phyloP scores from a whole-genome alignment of 1,284 basidiomycete genomes.

The Chondrostereum purpureum region DNA sequence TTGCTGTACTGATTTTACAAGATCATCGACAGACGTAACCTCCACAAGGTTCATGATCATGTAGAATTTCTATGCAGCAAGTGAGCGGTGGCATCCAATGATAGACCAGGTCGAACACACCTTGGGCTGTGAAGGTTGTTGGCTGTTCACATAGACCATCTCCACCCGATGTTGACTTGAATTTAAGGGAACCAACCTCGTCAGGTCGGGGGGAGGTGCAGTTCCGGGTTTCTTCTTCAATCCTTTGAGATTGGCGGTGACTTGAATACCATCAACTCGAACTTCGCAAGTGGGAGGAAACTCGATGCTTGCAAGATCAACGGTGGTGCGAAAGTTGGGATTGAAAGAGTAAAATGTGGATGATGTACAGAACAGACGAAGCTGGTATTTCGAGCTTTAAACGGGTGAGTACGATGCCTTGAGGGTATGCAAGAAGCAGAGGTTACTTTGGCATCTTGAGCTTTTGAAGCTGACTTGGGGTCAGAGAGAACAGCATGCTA shows the following conservation, averaged over 20 bases:
- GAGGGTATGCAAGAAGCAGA: slow-evolving; percentile 5
- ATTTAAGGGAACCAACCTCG: slow-evolving; percentile 47
- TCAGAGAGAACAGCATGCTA: slow-evolving; percentile 55
- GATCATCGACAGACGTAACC: slow-evolving; percentile 53
- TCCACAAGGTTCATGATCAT: slow-evolving; percentile 82
- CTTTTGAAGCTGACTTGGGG: slow-evolving; percentile 55
- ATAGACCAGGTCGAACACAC: slow-evolving; percentile 28
- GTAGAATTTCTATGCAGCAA: slow-evolving; percentile 67
- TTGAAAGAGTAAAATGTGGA: slow-evolving; percentile 68
- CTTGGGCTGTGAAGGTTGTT: slow-evolving; percentile 68
- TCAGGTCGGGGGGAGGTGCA: slow-evolving; percentile 84
- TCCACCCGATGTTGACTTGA: slow-evolving; percentile 64
- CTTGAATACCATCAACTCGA: slow-evolving; percentile 66
- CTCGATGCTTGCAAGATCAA: slow-evolving; percentile 70
- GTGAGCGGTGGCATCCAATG: slow-evolving; percentile 1
- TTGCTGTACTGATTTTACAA: slow-evolving; percentile 64
- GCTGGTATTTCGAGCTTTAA: slow-evolving; percentile 62
- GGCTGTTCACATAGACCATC: slow-evolving; percentile 88
- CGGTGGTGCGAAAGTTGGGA: slow-evolving; percentile 44
- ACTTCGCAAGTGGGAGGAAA: slow-evolving; percentile 91
- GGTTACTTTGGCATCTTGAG: too few relatives aligned
- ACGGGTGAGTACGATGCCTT: slow-evolving; percentile 12
- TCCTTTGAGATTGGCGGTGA: slow-evolving; percentile 81
- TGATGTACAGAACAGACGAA: slow-evolving; percentile 90
- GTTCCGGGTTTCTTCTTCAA: slow-evolving; percentile 96